A percentile compares a stretch with the other conserved stretches of the same genome.
These are phyloP conservation scores for Aleurites moluccanus DNA, from an alignment of 441 rosid species.

Conservation along the genomic window DNA sequence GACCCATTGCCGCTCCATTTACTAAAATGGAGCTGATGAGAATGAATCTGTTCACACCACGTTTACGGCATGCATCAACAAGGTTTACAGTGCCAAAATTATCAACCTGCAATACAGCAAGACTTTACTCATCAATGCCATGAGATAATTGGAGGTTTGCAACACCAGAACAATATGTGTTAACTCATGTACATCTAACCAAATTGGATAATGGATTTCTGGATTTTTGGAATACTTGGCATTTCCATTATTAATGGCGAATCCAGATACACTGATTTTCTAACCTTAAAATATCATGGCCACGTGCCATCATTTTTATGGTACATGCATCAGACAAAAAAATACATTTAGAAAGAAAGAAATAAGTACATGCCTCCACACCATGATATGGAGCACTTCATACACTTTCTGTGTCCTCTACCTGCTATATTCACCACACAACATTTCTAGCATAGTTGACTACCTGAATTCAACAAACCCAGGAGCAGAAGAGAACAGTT, in stretches of 20 bases:
- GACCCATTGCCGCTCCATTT: slow-evolving; percentile 96
- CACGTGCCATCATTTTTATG: no score
- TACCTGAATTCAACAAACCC: neutral
- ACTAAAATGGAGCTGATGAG: slow-evolving; percentile 86
- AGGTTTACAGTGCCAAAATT: slow-evolving; percentile 78
- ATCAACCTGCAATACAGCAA: slow-evolving; percentile 54
- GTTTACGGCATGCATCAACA: slow-evolving; percentile 76
- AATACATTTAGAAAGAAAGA: neutral
- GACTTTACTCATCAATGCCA: neutral
- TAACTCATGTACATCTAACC: neutral
- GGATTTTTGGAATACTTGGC: neutral
- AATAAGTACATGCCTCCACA: neutral
- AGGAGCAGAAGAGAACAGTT: neutral
- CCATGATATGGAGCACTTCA: neutral
- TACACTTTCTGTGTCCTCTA: neutral
- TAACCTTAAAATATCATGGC: neutral
- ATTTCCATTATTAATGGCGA: neutral
- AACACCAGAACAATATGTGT: neutral
- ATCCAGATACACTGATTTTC: neutral
- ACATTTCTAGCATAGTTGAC: neutral
- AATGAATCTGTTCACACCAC: slow-evolving; percentile 64
- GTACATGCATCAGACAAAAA: neutral
- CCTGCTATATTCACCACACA: neutral
- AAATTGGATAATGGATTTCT: neutral
- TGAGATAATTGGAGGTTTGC: neutral